Conservation (phyloP, 2,329 filamentous ascomycete genomes). For the Sordariomycetes sp. region DNA sequence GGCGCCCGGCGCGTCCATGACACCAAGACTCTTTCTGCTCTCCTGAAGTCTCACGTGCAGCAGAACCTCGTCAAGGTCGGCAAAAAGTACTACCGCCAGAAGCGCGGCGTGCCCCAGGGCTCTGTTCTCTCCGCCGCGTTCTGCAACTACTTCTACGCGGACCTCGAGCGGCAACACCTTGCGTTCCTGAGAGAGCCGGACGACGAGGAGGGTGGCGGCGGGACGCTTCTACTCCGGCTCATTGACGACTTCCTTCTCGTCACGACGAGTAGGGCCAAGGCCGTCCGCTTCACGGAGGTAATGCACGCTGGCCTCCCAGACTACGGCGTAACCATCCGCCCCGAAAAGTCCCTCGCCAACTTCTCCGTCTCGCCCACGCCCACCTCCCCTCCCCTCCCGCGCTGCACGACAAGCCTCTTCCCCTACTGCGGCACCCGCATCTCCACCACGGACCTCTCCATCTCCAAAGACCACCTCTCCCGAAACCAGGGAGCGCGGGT, state of each 20-base stretch:
- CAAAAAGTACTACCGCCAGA: constrained; percentile 80
- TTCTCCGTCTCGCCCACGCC: constrained; percentile 50
- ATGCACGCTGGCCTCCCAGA: constrained; percentile 71
- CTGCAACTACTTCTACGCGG: constrained; percentile 93
- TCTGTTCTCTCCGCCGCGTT: constrained; percentile 76
- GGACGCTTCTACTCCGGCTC: constrained; percentile 59
- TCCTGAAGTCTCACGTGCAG: constrained; percentile 69
- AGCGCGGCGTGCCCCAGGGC: constrained; percentile 81
- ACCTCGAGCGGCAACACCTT: constrained; percentile 61
- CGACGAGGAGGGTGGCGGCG: background rate
- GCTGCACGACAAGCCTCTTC: constrained; percentile 38
- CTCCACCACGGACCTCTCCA: constrained; percentile 50
- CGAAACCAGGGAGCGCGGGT: constrained; percentile 17
- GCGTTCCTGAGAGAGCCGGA: constrained; percentile 40
- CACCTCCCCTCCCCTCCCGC: constrained; percentile 34
- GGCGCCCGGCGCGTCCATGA: constrained; percentile 43
- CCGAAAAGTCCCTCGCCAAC: constrained; percentile 71
- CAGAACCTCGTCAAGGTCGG: constrained; percentile 80
- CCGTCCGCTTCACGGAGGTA: constrained; percentile 55
- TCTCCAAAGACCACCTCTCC: constrained; percentile 50
- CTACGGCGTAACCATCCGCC: constrained; percentile 70
- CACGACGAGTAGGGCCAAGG: constrained; percentile 54
- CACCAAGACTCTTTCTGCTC: constrained; percentile 46
- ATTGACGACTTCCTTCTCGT: constrained; percentile 92
- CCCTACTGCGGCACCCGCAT: constrained; percentile 82